Percentiles rank a stretch among this genome's conserved stretches.
phyloP scores from a whole-genome alignment of 2,329 filamentous ascomycete species.

The Colletotrichum tanaceti region DNA sequence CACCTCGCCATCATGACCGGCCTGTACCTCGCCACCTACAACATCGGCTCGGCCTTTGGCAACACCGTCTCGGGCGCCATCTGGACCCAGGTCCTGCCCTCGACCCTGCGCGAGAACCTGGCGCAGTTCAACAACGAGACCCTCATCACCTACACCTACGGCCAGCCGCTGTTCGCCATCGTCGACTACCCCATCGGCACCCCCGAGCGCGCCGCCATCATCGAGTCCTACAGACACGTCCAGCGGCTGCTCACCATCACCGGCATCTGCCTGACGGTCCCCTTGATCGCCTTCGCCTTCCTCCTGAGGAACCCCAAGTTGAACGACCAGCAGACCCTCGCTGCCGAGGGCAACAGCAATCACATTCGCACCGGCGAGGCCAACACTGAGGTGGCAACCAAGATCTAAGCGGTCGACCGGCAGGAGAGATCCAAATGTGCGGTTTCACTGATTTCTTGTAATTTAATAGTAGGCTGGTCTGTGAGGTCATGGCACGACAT shows the following conservation, averaged over 20 bases:
- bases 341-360: conserved; percentile 44
- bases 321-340: conserved; percentile 58
- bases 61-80: conserved; percentile 71
- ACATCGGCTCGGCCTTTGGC: conserved; percentile 70
- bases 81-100: conserved; percentile 69
- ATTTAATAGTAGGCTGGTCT: neutral
- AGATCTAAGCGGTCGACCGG: neutral
- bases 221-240: conserved; percentile 58
- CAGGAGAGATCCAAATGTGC: neutral
- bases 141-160: conserved; percentile 51
- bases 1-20: conserved; percentile 73
- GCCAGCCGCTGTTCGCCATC: conserved; percentile 50
- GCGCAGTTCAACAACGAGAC: conserved; percentile 52
- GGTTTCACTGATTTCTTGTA: neutral
- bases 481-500: neutral
- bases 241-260: conserved; percentile 61
- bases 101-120: conserved; percentile 51
- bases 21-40: conserved; percentile 72
- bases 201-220: conserved; percentile 56
- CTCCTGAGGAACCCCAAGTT: conserved; percentile 59
- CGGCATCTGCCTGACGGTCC: conserved; percentile 61
- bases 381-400: conserved; percentile 1
- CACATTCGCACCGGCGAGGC: conserved; percentile 11
- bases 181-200: conserved; percentile 55
- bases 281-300: conserved; percentile 58